Evolutionary conservation across 2,329 filamentous ascomycete species (phyloP), one percentile per base, ranked within the genome.

Genomic region (Aspergillus ustus): DNA sequence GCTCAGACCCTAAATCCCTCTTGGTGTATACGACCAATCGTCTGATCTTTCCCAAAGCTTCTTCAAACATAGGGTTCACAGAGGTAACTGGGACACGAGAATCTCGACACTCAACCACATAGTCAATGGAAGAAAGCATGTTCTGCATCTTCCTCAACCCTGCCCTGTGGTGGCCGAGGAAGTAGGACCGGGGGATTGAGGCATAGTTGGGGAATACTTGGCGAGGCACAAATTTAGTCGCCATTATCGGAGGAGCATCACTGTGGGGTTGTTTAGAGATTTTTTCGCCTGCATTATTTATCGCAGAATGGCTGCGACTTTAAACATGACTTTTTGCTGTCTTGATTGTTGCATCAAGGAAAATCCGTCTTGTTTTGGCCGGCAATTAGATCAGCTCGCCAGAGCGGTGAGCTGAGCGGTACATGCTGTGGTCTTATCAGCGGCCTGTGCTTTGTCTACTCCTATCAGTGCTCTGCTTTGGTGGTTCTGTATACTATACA

Each of bases 31-130:
- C 89, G 68, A 98, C 83, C 67, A 97, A 80, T 63, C 93, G 87
- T 70, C 90, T 84, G 66, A 88, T 88, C 17, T 89, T 89, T 29
- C 87, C 87, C 49, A 98, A 82, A 34, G 87, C 85, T 64, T 88
- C 84, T 73, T 98, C 94, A 69, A 99, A 94, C 50, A 93, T 80
- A 0, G 93, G 94, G 73, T 99, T 99, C 68, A 92, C 88, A 3
- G 92, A 95, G 0, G 93, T 93, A 9, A 98, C 80, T 0, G 95
- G 95, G 0, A 97, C 89, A 52, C 95, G 89, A 74, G 93, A 93
- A 81, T 99, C 95, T 72, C 95, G 91, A 76, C 93, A 97, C 81
- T 99, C 95, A 72, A 99, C 87, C 57, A 99, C 87, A 48, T 98
- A 87, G 72, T 93, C 91, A 70, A 97, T 91, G 65, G 87, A 88